Evolutionary conservation across 2,329 filamentous ascomycete species (phyloP).

Genomic region (Epichloe glyceriae): DNA sequence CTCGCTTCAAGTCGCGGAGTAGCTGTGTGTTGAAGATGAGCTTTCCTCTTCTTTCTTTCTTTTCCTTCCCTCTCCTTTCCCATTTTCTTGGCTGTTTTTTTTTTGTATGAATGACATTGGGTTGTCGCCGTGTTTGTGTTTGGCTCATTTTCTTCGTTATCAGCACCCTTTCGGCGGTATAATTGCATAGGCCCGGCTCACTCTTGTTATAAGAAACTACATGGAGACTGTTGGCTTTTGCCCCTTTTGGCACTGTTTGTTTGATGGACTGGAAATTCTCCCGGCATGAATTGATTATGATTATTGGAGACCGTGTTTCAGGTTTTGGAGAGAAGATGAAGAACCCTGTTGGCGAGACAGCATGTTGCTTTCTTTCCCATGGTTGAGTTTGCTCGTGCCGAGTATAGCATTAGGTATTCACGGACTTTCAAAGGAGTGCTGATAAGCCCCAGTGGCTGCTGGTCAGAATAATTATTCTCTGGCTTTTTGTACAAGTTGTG

Average conservation of each 20-base stretch:
- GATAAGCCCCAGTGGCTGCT: too few species aligned
- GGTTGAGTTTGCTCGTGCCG: too few species aligned
- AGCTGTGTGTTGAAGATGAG: not conserved
- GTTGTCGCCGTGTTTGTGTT: not conserved
- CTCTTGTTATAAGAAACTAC: not conserved
- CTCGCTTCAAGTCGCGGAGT: not conserved
- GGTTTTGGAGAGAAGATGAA: not conserved
- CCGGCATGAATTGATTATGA: not conserved
- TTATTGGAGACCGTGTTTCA: not conserved
- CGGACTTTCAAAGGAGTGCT: too few species aligned
- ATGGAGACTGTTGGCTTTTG: conserved; percentile 1
- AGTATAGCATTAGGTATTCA: too few species aligned
- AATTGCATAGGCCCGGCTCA: not conserved
- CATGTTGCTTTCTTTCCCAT: not conserved
- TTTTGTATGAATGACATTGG: too few species aligned
- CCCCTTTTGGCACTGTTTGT: not conserved
- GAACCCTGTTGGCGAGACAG: not conserved
- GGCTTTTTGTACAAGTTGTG: too few species aligned
- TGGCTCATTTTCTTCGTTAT: not conserved
- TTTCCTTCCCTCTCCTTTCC: not conserved
- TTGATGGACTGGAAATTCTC: not conserved
- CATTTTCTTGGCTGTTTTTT: not conserved
- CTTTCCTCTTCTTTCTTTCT: not conserved
- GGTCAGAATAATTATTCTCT: too few species aligned
- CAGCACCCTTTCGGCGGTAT: not conserved